Evolutionary conservation across 352 stramenopile genomes (phyloP).

Genomic region (Phytophthora sp.): DNA sequence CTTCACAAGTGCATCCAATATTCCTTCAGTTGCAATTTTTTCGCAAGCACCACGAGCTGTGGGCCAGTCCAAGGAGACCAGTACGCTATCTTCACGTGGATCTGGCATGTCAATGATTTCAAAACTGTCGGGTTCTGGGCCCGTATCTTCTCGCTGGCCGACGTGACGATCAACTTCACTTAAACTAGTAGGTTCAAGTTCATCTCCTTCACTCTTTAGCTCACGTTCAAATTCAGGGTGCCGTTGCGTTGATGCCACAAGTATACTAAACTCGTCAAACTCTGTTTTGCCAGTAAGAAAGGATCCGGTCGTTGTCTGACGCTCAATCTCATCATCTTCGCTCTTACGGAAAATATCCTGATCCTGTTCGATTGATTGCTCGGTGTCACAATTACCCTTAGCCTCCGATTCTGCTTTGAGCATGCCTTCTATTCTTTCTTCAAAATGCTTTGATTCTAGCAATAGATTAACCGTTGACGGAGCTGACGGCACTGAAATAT

Average conservation of each 20-base stretch:
- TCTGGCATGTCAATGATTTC: slow-evolving; percentile 17
- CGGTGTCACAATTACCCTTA: no score
- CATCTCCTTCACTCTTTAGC: slow-evolving; percentile 16
- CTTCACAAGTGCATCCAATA: slow-evolving; percentile 23
- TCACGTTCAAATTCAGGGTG: not conserved
- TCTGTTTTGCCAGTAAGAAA: no score
- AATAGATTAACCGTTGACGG: not conserved
- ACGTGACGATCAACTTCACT: not conserved
- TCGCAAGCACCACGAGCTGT: slow-evolving; percentile 7
- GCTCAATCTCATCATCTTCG: no score
- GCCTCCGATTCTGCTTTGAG: no score
- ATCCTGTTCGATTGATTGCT: no score
- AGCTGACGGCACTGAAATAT: not conserved
- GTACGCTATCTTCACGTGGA: not conserved
- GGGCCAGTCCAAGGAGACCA: slow-evolving; percentile 10
- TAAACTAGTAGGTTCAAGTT: no score
- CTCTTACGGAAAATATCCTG: no score
- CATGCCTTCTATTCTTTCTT: no score
- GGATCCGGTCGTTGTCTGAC: no score
- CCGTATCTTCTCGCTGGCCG: slow-evolving; percentile 2
- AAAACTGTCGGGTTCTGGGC: slow-evolving; percentile 1
- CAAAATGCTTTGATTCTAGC: not conserved
- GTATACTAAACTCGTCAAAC: not conserved
- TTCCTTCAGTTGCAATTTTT: slow-evolving; percentile 10
- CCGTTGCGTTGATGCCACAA: not conserved